Evolutionary conservation across 2,329 filamentous ascomycete genomes (phyloP), one percentile per base, ranked within the genome.

Genomic region (Teratosphaeria pseudoeucalypti): DNA sequence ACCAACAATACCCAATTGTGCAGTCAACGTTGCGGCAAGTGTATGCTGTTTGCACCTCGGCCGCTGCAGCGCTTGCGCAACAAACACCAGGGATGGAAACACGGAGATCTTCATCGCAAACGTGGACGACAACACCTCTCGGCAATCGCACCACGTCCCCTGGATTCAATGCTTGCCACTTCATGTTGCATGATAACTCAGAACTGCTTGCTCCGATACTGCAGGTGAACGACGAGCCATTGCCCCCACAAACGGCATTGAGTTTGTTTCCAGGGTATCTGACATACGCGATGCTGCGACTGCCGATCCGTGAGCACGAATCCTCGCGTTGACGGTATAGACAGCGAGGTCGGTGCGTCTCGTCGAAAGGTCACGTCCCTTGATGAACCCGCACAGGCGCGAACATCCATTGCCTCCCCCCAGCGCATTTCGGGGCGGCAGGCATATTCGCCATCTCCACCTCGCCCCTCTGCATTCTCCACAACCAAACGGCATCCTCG

Each of bases 401-500:
- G 11, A 23, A 23, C 19, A 6, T 49, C n/a, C 43, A n/a, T 7
- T 32, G 6, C 7, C 19, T 54, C 10, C 53, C 14, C 19, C 23
- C 19, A 54, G 52, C 5, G 12, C n/a, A n/a, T 16, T 19, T 26
- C 19, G 23, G 16, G 16, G 29, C 52, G 23, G 29, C 29, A 27
- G 52, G 52, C 12, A 32, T 2, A 9, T 54, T 26, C 23, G 53
- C 26, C 27, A 37, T 23, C 12, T 27, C 27, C 12, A 54, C n/a
- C 5, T 23, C 7, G 16, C 52, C 56, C 27, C 12, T 54, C 49
- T 56, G 56, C 53, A 68, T 81, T 67, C 82, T 73, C 49, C 78
- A 77, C 64, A 92, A 73, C 90, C 90, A 95, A 3, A 94, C 86
- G 1, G 87, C 86, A 76, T 94, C 89, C 0, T 80, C 77, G 71